A percentile compares a stretch with the other conserved stretches of the same genome.
Conservation (phyloP, 2,329 filamentous ascomycete genomes). For the Bipolaris zeicola region DNA sequence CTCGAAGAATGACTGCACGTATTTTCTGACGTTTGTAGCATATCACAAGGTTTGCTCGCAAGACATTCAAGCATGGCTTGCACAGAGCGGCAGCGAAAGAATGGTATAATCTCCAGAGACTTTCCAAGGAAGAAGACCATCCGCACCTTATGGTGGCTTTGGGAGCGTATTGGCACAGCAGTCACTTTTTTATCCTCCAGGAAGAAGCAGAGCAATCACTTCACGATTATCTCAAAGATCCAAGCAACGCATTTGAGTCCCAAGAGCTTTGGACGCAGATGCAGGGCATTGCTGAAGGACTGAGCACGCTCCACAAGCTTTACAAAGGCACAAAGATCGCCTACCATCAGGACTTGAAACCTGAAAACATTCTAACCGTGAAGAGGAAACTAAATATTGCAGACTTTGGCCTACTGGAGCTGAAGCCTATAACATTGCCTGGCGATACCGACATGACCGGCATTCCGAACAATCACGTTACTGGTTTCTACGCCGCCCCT, state of each 20-base stretch:
- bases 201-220: slow-evolving; percentile 17
- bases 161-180: slow-evolving; percentile 18
- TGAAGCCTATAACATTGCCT: slow-evolving; percentile 11
- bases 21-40: slow-evolving; percentile 9
- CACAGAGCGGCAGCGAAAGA: slow-evolving; percentile 10
- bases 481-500: slow-evolving; percentile 18
- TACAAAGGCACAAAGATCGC: slow-evolving; percentile 18
- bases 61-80: slow-evolving; percentile 17
- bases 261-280: slow-evolving; percentile 21
- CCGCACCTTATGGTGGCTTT: slow-evolving; percentile 16
- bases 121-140: slow-evolving; percentile 16
- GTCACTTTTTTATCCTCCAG: slow-evolving; percentile 16
- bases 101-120: slow-evolving; percentile 18
- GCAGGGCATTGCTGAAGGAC: slow-evolving; percentile 15
- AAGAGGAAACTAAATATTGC: slow-evolving; percentile 18
- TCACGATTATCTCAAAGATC: slow-evolving; percentile 15
- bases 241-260: slow-evolving; percentile 13
- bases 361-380: slow-evolving; percentile 21
- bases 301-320: slow-evolving; percentile 12
- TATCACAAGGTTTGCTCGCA: slow-evolving; percentile 18
- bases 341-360: slow-evolving; percentile 23
- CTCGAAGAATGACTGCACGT: neutral
- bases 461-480: slow-evolving; percentile 15
- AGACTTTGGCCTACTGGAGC: slow-evolving; percentile 20
- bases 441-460: slow-evolving; percentile 14